Evolutionary conservation across 169 alveolate species (phyloP).

Genomic region (Amoebophrya sp.): DNA sequence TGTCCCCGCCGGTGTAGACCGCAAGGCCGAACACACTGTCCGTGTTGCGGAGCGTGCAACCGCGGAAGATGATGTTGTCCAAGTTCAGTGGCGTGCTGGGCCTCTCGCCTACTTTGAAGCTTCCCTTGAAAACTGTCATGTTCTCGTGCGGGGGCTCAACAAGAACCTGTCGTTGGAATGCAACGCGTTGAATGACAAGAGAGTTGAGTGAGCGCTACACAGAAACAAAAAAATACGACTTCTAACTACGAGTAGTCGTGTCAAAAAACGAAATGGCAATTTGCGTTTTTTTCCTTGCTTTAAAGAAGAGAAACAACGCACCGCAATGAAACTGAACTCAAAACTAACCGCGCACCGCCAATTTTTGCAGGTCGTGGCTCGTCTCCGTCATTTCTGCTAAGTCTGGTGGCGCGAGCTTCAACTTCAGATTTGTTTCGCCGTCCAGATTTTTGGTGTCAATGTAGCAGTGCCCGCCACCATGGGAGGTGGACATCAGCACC

Average conservation of each 20-base stretch:
- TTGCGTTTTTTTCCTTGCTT: no score
- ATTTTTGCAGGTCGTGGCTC: not conserved
- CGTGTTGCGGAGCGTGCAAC: not conserved
- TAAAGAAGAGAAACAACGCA: no score
- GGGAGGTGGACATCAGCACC: not conserved
- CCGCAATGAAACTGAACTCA: not conserved
- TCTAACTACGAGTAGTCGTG: no score
- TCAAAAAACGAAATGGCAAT: no score
- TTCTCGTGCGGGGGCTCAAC: not conserved
- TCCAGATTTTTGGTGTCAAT: not conserved
- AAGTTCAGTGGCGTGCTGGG: not conserved
- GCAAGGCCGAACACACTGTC: not conserved
- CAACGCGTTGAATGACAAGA: no score
- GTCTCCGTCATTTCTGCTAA: not conserved
- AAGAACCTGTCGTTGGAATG: not conserved
- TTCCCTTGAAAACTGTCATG: not conserved
- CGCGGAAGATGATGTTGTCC: not conserved
- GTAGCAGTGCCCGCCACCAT: not conserved
- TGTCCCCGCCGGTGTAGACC: not conserved
- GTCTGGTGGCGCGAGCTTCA: not conserved
- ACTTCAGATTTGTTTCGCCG: not conserved
- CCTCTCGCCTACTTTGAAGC: not conserved
- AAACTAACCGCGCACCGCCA: not conserved
- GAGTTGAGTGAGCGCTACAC: no score
- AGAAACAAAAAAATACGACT: no score